Evolutionary conservation across 78 protist species (phyloP).

Genomic region (Dictyostelium capitatum): DNA sequence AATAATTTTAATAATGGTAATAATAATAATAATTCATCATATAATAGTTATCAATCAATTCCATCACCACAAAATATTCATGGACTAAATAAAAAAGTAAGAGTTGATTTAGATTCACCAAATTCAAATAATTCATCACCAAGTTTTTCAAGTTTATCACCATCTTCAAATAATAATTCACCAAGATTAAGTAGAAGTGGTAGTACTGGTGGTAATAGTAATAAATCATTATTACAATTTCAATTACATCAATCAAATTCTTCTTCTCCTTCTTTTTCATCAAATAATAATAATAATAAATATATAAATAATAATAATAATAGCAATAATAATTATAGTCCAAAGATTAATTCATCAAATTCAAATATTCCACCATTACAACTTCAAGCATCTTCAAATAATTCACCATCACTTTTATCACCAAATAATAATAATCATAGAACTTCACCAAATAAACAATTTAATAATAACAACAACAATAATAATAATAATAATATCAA

Average conservation of each 20-base stretch:
- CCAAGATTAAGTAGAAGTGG: background rate
- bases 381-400: constrained; percentile 22
- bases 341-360: background rate
- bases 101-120: background rate
- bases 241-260: constrained; percentile 7
- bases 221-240: background rate
- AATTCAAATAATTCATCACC: background rate
- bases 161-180: constrained; percentile 18
- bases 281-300: background rate
- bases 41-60: background rate
- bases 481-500: constrained; percentile 11
- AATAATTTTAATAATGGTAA: background rate
- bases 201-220: background rate
- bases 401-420: constrained; percentile 4
- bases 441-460: background rate
- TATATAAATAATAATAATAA: background rate
- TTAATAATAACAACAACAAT: background rate
- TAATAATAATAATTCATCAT: too few species aligned
- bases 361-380: background rate
- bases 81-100: background rate
- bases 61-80: constrained; percentile 12
- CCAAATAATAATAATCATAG: constrained; percentile 20
- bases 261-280: constrained; percentile 33
- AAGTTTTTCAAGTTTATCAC: background rate
- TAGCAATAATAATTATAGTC: background rate